Evolutionary conservation across 2,329 filamentous ascomycete species (phyloP), one percentile per base, ranked within the genome.

Genomic region (Paracoccidioides lutzii): DNA sequence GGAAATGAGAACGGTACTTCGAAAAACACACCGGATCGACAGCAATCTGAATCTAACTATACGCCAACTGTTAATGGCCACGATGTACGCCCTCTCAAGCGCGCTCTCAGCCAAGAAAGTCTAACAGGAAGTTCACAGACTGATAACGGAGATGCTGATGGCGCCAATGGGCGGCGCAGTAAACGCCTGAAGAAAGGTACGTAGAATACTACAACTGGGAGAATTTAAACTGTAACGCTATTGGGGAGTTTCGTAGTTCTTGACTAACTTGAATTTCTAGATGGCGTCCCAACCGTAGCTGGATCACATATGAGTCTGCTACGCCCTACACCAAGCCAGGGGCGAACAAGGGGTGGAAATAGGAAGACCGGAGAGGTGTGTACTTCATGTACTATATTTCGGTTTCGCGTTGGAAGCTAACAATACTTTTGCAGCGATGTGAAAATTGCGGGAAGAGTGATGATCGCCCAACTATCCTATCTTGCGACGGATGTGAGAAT

Each of bases 281-380:
- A 51, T 56, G 54, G 58, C 22, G 72, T 72, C 45, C 75, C 78
- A 40, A 95, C 88, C 38, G 89, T 98, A 62, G 90, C 90, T 61
- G 93, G 93, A 55, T 97, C 91, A 53, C 90, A 97, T 73, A 97
- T 97, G 90, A 93, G 88, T 59, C 82, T 91, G 65, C 90, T 95
- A 66, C 87, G 91, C 54, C 88, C 91, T 56, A 84, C 87, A 32
- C 84, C 84, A 14, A 71, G 74, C 7, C 88, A 74, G 53, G 67
- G 75, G 44, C 76, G 77, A 51, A 77, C 78, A 49, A 80, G 81
- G 63, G 78, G 78, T 59, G 76, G 76, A 40, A 74, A 76, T 53
- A 76, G 78, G 55, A 79, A 78, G 63, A 76, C 75, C 37, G 81
- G 81, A 58, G 80, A 85, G 67, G 78, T 80, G 72, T 67, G 71